A percentile compares a stretch with the other conserved stretches of the same genome.
Conservation (phyloP, 371 early-diverging fungal species). For the Mucor irregularis region DNA sequence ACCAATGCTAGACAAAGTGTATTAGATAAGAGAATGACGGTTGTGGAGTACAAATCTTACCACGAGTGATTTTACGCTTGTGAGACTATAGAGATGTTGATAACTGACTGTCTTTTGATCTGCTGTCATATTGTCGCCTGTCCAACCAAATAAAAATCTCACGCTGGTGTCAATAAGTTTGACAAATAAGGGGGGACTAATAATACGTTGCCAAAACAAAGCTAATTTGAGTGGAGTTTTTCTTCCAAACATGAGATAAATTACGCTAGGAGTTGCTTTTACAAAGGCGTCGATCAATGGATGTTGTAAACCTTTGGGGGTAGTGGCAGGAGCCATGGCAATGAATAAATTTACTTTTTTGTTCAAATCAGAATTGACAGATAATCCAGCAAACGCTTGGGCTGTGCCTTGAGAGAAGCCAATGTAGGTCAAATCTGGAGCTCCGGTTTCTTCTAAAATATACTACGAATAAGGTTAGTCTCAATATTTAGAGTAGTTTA, state of each 20-base stretch:
- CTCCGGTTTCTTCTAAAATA: slow-evolving; percentile 80
- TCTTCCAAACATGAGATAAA: slow-evolving; percentile 92
- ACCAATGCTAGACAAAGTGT: no score
- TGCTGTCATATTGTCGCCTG: slow-evolving; percentile 67
- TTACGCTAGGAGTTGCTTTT: slow-evolving; percentile 84
- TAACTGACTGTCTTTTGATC: slow-evolving; percentile 82
- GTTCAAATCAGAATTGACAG: slow-evolving; percentile 79
- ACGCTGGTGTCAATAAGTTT: slow-evolving; percentile 75
- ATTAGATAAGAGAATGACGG: no score
- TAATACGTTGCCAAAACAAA: slow-evolving; percentile 84
- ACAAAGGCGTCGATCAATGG: slow-evolving; percentile 80
- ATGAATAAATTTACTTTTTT: slow-evolving; percentile 84
- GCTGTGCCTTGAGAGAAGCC: slow-evolving; percentile 97
- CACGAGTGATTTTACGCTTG: slow-evolving; percentile 90
- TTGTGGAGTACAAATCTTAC: no score
- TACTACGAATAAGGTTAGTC: slow-evolving; percentile 47
- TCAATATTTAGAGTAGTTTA: neutral
- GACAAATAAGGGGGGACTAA: slow-evolving; percentile 78
- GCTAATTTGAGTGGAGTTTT: slow-evolving; percentile 77
- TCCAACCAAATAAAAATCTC: slow-evolving; percentile 88
- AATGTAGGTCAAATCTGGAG: slow-evolving; percentile 81
- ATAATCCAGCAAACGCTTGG: slow-evolving; percentile 89
- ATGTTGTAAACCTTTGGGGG: slow-evolving; percentile 84
- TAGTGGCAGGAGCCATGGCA: slow-evolving; percentile 91
- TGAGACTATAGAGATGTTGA: slow-evolving; percentile 86